A percentile compares a stretch with the other conserved stretches of the same genome.
Evolutionary conservation across 139 green algal species (phyloP).

Genomic region (Nannochloris sp.): DNA sequence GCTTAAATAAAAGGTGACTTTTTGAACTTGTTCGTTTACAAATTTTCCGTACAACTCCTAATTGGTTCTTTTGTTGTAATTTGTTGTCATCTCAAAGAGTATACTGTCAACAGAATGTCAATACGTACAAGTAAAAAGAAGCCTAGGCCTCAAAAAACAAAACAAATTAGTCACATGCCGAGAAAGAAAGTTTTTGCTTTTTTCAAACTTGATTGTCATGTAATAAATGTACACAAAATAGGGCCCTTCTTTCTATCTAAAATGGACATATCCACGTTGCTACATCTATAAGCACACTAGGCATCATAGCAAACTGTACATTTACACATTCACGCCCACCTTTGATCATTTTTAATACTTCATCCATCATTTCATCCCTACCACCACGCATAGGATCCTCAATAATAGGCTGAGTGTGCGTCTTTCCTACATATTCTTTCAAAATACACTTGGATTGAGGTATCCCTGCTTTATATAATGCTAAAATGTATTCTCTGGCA

Average conservation of each 20-base stretch:
- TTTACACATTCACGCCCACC: background rate
- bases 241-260: constrained; percentile 10
- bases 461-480: constrained; percentile 32
- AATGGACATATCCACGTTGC: constrained; percentile 47
- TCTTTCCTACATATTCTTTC: constrained; percentile 41
- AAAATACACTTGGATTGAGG: constrained; percentile 13
- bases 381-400: constrained; percentile 51
- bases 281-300: constrained; percentile 30
- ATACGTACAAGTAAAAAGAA: too few relatives aligned
- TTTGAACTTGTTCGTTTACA: too few relatives aligned
- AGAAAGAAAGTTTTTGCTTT: background rate
- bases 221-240: background rate
- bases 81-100: too few relatives aligned
- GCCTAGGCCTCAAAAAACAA: too few relatives aligned
- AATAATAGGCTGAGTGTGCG: constrained; percentile 49
- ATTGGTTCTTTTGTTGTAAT: too few relatives aligned
- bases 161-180: too few relatives aligned
- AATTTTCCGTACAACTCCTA: too few relatives aligned
- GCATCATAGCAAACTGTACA: constrained; percentile 37
- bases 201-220: background rate
- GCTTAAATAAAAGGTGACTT: too few relatives aligned
- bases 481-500: constrained; percentile 41
- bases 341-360: constrained; percentile 38
- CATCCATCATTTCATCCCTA: constrained; percentile 37
- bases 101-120: too few relatives aligned